Conservation (phyloP, 768 basidiomycete species). For the Galerina marginata region DNA sequence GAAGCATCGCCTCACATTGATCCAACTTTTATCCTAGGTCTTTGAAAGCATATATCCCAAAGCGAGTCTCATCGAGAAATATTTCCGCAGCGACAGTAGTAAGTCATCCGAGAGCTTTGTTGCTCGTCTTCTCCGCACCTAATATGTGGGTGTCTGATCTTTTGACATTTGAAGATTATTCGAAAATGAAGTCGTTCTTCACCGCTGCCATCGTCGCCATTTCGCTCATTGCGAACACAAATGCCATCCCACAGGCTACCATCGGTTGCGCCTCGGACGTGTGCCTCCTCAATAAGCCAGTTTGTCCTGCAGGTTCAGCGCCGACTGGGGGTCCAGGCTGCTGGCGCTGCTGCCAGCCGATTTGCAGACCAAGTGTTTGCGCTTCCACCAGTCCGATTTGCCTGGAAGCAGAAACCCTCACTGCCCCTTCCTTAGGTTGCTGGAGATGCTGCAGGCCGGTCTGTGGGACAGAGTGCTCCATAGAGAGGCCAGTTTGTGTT, state of each 20-base stretch:
- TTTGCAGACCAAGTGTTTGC: constrained; percentile 8
- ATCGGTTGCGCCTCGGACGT: constrained; percentile 17
- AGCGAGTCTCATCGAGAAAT: too few relatives aligned
- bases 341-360: constrained; percentile 21
- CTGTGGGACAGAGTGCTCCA: constrained; percentile 5
- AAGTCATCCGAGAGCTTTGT: background rate
- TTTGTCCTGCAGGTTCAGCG: constrained; percentile 10
- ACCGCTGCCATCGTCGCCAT: background rate
- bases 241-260: background rate
- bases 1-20: too few relatives aligned
- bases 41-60: too few relatives aligned
- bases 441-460: constrained; percentile 12
- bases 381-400: constrained; percentile 1
- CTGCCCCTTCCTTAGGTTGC: constrained; percentile 1
- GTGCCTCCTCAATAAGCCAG: constrained; percentile 11
- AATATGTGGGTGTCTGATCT: background rate
- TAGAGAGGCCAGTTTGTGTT: constrained; percentile 3
- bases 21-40: too few relatives aligned
- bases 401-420: constrained; percentile 4
- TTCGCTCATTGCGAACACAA: background rate
- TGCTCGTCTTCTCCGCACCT: background rate
- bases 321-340: constrained; percentile 11
- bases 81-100: too few relatives aligned
- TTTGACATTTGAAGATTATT: too few relatives aligned
- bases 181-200: constrained; percentile 14